phyloP scores from a whole-genome alignment of 2,329 filamentous ascomycete genomes.

The Fusarium sarcochroum region DNA sequence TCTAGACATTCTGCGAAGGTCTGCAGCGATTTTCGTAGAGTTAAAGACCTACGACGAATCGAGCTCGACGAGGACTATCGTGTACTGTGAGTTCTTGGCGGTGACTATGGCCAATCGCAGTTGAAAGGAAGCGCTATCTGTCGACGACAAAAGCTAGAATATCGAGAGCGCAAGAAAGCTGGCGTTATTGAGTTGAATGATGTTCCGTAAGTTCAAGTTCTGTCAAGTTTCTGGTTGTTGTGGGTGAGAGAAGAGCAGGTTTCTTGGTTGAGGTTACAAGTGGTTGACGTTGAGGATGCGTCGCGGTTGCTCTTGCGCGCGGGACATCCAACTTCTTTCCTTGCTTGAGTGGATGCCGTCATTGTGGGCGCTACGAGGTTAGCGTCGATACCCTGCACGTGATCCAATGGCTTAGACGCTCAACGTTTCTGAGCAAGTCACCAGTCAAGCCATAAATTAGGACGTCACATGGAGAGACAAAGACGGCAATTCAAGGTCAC shows the following conservation, averaged over 20 bases:
- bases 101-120: slow-evolving; percentile 11
- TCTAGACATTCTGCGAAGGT: slow-evolving; percentile 70
- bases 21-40: not conserved
- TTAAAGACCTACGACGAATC: not conserved
- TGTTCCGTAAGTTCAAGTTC: not conserved
- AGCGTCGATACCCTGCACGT: slow-evolving; percentile 42
- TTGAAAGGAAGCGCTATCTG: slow-evolving; percentile 26
- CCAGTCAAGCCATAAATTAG: slow-evolving; percentile 8
- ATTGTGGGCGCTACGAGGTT: slow-evolving; percentile 45
- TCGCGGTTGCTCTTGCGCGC: slow-evolving; percentile 34
- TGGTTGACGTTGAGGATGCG: slow-evolving; percentile 41
- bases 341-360: slow-evolving; percentile 49
- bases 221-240: slow-evolving; percentile 5
- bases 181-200: not conserved
- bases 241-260: slow-evolving; percentile 19
- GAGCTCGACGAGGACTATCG: not conserved
- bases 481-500: slow-evolving; percentile 17
- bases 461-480: slow-evolving; percentile 22
- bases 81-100: not conserved
- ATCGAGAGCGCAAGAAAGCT: slow-evolving; percentile 3
- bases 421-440: slow-evolving; percentile 25
- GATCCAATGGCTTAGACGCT: slow-evolving; percentile 31
- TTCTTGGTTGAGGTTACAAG: slow-evolving; percentile 15
- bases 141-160: not conserved
- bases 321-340: slow-evolving; percentile 44